Percentiles rank a stretch among this genome's conserved stretches.
These are phyloP conservation scores for Podospora australis DNA, from an alignment of 495 filamentous ascomycete species.

Conservation along the genomic window DNA sequence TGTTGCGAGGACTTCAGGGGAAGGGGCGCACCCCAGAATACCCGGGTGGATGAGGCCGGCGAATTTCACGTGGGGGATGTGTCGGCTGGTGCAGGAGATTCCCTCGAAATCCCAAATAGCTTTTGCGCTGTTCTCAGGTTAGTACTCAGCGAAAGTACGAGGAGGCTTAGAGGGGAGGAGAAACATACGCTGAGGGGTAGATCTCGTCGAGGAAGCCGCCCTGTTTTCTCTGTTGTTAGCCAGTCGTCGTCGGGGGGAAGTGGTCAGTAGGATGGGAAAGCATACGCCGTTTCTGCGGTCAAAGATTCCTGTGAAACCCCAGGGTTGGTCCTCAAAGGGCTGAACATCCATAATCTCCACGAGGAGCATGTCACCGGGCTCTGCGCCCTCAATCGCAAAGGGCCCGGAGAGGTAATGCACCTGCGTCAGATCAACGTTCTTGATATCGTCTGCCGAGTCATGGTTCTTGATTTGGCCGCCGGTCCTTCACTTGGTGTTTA, in stretches of 20 bases:
- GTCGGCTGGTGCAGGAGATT: constrained; percentile 83
- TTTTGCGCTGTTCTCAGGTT: constrained; percentile 55
- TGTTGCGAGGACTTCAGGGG: constrained; percentile 53
- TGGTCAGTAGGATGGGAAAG: not conserved
- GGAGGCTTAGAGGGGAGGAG: not conserved
- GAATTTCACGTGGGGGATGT: constrained; percentile 85
- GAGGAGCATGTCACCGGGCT: constrained; percentile 78
- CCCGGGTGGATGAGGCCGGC: constrained; percentile 92
- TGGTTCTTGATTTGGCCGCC: constrained; percentile 87
- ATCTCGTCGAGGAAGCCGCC: constrained; percentile 89
- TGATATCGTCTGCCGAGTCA: constrained; percentile 82
- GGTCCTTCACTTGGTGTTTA: constrained; percentile 38
- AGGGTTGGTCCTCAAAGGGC: constrained; percentile 77
- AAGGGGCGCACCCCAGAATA: constrained; percentile 87
- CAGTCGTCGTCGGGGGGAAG: not conserved
- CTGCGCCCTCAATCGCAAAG: constrained; percentile 81
- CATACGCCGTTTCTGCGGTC: constrained; percentile 63
- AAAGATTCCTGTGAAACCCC: constrained; percentile 91
- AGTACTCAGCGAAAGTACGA: not conserved
- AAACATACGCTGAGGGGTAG: constrained; percentile 68
- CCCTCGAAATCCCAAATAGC: constrained; percentile 98
- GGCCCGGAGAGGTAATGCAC: constrained; percentile 88
- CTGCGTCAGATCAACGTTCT: constrained; percentile 74
- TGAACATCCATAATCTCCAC: constrained; percentile 97
- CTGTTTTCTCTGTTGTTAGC: constrained; percentile 4